Evolutionary conservation across 1,139 yeast genomes (phyloP), one percentile per base, ranked within the genome.

Genomic region (Hemisphaericaspora xylofermentans): DNA sequence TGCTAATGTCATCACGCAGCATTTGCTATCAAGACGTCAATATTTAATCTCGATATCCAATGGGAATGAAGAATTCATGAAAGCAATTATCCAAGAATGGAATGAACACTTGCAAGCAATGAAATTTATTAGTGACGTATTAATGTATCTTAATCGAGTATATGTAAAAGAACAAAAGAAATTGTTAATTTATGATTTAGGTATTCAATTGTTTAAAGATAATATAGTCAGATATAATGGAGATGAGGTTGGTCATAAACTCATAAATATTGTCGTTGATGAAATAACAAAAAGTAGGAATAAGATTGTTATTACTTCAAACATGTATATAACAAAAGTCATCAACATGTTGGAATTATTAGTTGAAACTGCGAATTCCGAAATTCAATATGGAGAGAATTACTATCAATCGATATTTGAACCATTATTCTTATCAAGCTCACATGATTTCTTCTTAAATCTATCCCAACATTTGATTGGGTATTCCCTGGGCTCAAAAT

Each of bases 91-190:
- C 22, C 53, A 53, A 16, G 78, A 75, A 40, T 93, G 98, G 98
- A 73, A 77, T 35, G 88, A 84, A 39, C 94, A 87, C 59, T 64
- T 83, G 33, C 72, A 82, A 36, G 76, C 88, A 38, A 84, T 89
- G 84, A 74, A 86, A 49, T 81, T 87, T 71, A 78, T 91, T 32
- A 79, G 94, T 50, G 97, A 93, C 58, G 86, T 93, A 4, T 65
- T 89, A 60, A 84, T 89, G 87, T 93, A 93, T 57, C 65, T 93
- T 76, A 70, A 93, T 58, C 75, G 96, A 34, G 96, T 88, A 0
- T 88, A 86, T 52, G 87, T 91, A 22, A 81, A 80, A 47, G 95
- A 85, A 48, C 78, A 80, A 43, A 81, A 80, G 49, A 65, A 79
- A 38, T 79, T 88, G 1, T 65, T 83, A 41, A 74, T 87, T 3